Evolutionary conservation across 2,329 filamentous ascomycete species (phyloP), one percentile per base, ranked within the genome.

Genomic region (Sporothrix brasiliensis): DNA sequence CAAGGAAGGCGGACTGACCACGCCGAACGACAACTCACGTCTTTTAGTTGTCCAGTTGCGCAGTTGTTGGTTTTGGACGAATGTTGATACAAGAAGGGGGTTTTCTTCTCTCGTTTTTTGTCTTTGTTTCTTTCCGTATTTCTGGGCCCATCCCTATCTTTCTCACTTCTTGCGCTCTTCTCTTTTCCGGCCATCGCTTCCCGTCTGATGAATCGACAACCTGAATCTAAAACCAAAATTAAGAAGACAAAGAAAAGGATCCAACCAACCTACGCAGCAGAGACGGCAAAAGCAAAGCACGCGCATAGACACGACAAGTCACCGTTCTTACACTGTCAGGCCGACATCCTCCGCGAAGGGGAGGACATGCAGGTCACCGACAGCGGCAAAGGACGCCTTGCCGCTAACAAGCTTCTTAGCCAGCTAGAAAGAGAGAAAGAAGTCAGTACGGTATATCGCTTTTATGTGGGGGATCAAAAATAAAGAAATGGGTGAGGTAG

Each of bases 311-410:
- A 19, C 49, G 9, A 50, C 16, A 50, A 4, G 49, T 21, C 49
- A 21, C 16, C 34, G 11, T 27, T 41, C 30, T 88, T 96, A 99
- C 87, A 97, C 93, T 81, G 90, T 92, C 79, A 99, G 88, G 77
- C 94, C 96, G 80, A 99, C 86, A 79, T 99, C 95, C 83, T 94
- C 92, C 75, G 93, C 95, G 79, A 91, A 99, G 71, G 95, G 95
- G 79, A 99, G 89, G 77, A 91, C 87, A 81, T 92, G 91, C 77
- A 99, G 87, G 80, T 99, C 95, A 81, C 95, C 95, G 73, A 98
- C 93, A 71, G 92, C 87, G 73, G 93, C 91, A 74, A 97, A 92
- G 69, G 92, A 91, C 67, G 94, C 94, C 87, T 94, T 98, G 81
- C 89, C 89, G 75, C 94, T 91, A 74, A 98, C 85, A 76, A 97